Evolutionary conservation across 495 filamentous ascomycete species (phyloP).

Genomic region (Daldinia decipiens): DNA sequence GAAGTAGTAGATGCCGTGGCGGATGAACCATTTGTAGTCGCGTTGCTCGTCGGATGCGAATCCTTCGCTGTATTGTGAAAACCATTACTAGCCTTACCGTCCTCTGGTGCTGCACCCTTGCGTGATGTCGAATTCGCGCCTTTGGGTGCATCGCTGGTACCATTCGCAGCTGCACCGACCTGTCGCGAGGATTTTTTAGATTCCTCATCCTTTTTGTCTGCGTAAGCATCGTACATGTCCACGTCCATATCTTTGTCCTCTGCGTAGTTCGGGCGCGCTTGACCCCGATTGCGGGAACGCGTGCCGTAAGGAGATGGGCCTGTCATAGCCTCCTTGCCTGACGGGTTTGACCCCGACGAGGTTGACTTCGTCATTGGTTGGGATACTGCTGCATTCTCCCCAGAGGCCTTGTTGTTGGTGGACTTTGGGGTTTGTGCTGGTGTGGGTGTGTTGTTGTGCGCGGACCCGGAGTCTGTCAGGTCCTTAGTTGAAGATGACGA

Average conservation of each 20-base stretch:
- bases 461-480: constrained; percentile 39
- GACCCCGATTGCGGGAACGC: constrained; percentile 88
- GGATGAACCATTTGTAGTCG: constrained; percentile 63
- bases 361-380: constrained; percentile 59
- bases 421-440: constrained; percentile 39
- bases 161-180: constrained; percentile 47
- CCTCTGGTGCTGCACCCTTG: constrained; percentile 59
- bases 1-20: constrained; percentile 58
- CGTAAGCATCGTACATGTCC: constrained; percentile 70
- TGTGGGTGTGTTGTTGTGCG: constrained; percentile 45
- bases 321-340: constrained; percentile 51
- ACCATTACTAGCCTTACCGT: constrained; percentile 53
- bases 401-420: constrained; percentile 43
- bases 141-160: constrained; percentile 41
- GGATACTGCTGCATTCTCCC: constrained; percentile 46
- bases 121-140: constrained; percentile 56
- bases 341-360: constrained; percentile 52
- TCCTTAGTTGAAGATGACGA: constrained; percentile 49
- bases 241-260: constrained; percentile 94
- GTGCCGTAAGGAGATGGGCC: constrained; percentile 85
- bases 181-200: constrained; percentile 62
- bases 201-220: constrained; percentile 58
- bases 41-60: constrained; percentile 37
- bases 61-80: constrained; percentile 42
- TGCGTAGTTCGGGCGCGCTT: constrained; percentile 89